Percentiles rank a stretch among this genome's conserved stretches.
These are phyloP conservation scores for Trypanosomatidae sp. DNA, from an alignment of 208 protist genomes.

Conservation along the genomic window DNA sequence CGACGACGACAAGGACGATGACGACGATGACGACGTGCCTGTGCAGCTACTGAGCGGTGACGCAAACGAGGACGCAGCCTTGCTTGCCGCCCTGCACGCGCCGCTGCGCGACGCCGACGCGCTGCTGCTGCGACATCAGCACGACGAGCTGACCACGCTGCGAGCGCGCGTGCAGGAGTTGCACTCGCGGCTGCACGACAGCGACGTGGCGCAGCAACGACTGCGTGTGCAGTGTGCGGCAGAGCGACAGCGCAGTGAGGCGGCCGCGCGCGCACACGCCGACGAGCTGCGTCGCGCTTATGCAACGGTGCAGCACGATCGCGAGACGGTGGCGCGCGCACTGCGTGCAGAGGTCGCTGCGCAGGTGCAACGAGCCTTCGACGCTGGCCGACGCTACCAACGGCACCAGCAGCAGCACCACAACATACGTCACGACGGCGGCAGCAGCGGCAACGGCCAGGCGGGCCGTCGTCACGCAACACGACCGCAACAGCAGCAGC, in stretches of 20 bases:
- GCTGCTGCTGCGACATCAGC: slow-evolving; percentile 29
- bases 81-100: slow-evolving; percentile 4
- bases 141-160: slow-evolving; percentile 28
- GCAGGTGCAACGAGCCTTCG: slow-evolving; percentile 53
- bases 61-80: too few species aligned
- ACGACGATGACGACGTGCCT: too few species aligned
- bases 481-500: too few species aligned
- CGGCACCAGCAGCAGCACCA: slow-evolving; percentile 6
- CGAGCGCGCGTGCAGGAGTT: slow-evolving; percentile 16
- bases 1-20: too few species aligned
- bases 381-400: slow-evolving; percentile 51
- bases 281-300: slow-evolving; percentile 56
- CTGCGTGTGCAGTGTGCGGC: slow-evolving; percentile 25
- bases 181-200: slow-evolving; percentile 27
- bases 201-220: slow-evolving; percentile 28
- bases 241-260: slow-evolving; percentile 51
- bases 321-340: slow-evolving; percentile 39
- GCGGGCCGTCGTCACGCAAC: too few species aligned
- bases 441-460: too few species aligned
- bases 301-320: slow-evolving; percentile 56
- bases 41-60: too few species aligned
- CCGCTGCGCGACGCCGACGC: slow-evolving; percentile 31
- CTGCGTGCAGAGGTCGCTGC: slow-evolving; percentile 58
- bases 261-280: slow-evolving; percentile 38
- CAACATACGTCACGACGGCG: too few species aligned